These are phyloP conservation scores for Conoideocrella luteorostrata DNA, from an alignment of 2,329 filamentous ascomycete genomes.

Conservation along the genomic window DNA sequence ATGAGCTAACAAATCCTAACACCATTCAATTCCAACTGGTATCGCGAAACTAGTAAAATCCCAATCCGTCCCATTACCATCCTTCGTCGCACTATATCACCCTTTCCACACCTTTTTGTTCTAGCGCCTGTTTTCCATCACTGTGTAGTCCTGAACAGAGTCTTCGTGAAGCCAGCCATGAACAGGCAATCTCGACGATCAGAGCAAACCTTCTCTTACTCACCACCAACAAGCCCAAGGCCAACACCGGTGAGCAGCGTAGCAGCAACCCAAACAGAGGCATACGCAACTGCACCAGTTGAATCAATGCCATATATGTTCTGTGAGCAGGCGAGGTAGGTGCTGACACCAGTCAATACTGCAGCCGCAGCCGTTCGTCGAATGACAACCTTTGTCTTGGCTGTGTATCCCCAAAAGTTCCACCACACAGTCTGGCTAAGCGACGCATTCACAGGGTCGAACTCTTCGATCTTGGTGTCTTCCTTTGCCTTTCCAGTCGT, in stretches of 20 bases:
- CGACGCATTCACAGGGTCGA: constrained; percentile 59
- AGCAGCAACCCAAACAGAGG: constrained; percentile 66
- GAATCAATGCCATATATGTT: constrained; percentile 65
- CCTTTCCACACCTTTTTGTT: no score
- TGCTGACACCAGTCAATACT: constrained; percentile 50
- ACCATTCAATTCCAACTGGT: no score
- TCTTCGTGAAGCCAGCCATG: no score
- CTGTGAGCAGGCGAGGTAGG: constrained; percentile 58
- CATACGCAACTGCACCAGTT: constrained; percentile 65
- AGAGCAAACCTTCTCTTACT: no score
- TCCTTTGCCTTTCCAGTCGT: constrained; percentile 42
- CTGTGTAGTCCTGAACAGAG: no score
- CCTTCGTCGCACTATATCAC: no score
- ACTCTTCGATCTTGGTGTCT: constrained; percentile 44
- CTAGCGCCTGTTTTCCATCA: no score
- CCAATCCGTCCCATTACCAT: no score
- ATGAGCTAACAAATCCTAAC: no score
- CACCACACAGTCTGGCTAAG: constrained; percentile 64
- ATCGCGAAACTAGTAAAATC: no score
- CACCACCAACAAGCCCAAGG: constrained; percentile 45
- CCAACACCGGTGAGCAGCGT: constrained; percentile 52
- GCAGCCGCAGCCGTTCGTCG: constrained; percentile 56
- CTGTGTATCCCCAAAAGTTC: constrained; percentile 65
- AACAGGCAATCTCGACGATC: no score
- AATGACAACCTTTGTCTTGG: constrained; percentile 56